Base-by-base conservation (phyloP, 805 yeast genomes). In the Alloascoidea africana region DNA sequence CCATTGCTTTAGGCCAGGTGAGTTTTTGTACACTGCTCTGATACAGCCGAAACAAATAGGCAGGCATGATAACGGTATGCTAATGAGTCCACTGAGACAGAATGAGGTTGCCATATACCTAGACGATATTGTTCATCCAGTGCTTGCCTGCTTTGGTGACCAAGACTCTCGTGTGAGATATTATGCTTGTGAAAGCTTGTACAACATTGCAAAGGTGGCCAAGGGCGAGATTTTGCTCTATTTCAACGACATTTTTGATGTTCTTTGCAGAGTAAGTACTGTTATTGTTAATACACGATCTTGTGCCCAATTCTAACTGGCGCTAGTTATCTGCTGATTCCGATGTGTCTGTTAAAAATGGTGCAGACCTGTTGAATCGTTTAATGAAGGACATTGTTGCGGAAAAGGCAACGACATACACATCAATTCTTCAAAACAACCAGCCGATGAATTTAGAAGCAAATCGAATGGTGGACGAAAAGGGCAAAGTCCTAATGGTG, bases 101-200 rank as follows among this genome's bases (percentile, higher is more conserved):
- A 73, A 73, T 46, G 89, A 87, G 36, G 84, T 91, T 27, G 91
- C 95, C 0, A 62, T 63, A 40, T 89, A 84, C 49, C 58, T 91
- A 36, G 91, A 84, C 41, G 82, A 76, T 38, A 86, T 91, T 40
- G 73, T 91, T 44, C 91, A 84, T 43, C 96, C 98, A 0, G 94
- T 91, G 11, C 63, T 91, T 47, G 89, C 96, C 0, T 89, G 96
- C 41, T 91, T 91, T 55, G 89, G 94, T 36, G 98, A 91, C 51
- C 95, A 91, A 42, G 96, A 91, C 54, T 89, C 95, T n/a, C 73
- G 94, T 46, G 98, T 91, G 5, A 67, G 98, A 39, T 91, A 91
- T 51, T 91, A 86, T 55, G 96, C 98, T 0, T 91, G 97, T 60
- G 98, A 91, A 52, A 80, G 94, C 36, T 65, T 91, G 42, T 91